Evolutionary conservation across 441 rosid genomes (phyloP).

Genomic region (Raphanus hybrid): DNA sequence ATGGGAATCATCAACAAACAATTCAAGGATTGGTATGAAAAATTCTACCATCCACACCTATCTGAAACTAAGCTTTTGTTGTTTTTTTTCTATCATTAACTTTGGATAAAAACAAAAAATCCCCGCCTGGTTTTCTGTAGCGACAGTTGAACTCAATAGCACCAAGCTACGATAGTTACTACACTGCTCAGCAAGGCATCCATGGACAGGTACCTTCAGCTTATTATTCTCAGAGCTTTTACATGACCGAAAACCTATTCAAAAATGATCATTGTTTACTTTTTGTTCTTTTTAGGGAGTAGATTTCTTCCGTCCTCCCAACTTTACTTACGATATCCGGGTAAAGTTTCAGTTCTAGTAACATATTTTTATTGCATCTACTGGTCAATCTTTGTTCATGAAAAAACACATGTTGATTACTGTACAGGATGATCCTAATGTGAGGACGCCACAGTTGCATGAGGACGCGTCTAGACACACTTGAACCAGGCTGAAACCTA

Average conservation of each 20-base stretch:
- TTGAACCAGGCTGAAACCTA: conserved; percentile 32
- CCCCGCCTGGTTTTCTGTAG: conserved; percentile 50
- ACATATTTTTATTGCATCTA: conserved; percentile 10
- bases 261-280: background rate
- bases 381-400: conserved; percentile 1
- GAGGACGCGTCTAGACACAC: conserved; percentile 77
- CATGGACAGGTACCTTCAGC: conserved; percentile 67
- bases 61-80: conserved; percentile 24
- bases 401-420: background rate
- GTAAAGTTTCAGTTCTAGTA: conserved; percentile 44
- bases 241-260: background rate
- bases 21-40: conserved; percentile 85
- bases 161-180: conserved; percentile 78
- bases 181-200: conserved; percentile 70
- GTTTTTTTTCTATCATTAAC: conserved; percentile 29
- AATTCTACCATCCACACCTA: conserved; percentile 31
- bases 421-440: conserved; percentile 77
- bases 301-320: conserved; percentile 74
- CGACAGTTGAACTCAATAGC: conserved; percentile 83
- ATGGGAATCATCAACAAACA: conserved; percentile 74
- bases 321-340: conserved; percentile 67
- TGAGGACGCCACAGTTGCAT: conserved; percentile 76
- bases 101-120: conserved; percentile 30
- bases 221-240: conserved; percentile 16
- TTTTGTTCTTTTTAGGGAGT: conserved; percentile 49